Base-by-base conservation (phyloP, 2,329 filamentous ascomycete species). In the Fusarium illudens region DNA sequence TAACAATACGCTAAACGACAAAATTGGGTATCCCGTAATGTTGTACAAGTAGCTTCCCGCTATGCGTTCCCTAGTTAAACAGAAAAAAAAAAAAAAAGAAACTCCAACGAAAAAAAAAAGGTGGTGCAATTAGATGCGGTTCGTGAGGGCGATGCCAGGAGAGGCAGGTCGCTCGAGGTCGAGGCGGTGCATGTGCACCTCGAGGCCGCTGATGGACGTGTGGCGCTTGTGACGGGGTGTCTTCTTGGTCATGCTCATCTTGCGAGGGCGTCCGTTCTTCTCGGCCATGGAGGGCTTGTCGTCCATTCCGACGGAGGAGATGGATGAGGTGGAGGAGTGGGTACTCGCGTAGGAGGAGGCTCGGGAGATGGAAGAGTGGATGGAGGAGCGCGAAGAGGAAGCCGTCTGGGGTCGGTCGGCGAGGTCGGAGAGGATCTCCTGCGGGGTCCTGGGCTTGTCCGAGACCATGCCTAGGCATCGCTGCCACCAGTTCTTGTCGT, bases 401-500 rank as follows among this genome's bases (percentile, higher is more conserved):
- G 70, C 51, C 25, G 60, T 34, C 12, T 64, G 58, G 7, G 59
- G 29, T 33, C 59, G 62, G 27, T 73, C 72, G 4, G 73, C 63
- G 2, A 75, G 70, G 4, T 75, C 73, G n/a, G 73, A 72, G 12
- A 75, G 64, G n/a, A 75, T 75, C 37, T 75, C 70, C 46, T 75
- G 72, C 2, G 71, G 58, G 2, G 73, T 73, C 4, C 68, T 51
- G 3, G 60, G 71, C 56, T 73, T 71, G 15, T 75, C 62, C 8
- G 71, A 60, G 17, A 64, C 50, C 60, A 67, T 66, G 15, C 73
- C 73, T 12, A 75, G 62, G 2, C 60, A 64, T 5, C 73, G 73
- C 65, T 75, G 73, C 73, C 73, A 75, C 73, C 73, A 75, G 42
- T 62, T 70, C 65, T 73, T 75, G 44, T 75, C 64, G 37, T 73